A percentile compares a stretch with the other conserved stretches of the same genome.
Conservation (phyloP, 1,139 yeast genomes). For the Pichia sp. region DNA sequence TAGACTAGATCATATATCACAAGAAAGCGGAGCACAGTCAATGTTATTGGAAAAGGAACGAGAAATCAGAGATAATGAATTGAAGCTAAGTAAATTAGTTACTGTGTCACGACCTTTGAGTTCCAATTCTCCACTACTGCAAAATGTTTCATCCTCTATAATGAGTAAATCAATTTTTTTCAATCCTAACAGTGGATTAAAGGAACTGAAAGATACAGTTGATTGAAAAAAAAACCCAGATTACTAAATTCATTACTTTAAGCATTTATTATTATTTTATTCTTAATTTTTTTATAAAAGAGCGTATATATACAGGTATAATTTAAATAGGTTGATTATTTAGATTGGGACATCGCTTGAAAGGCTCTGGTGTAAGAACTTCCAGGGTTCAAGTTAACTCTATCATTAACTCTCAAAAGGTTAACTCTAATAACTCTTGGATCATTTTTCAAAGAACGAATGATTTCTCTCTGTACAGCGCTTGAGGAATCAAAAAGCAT, state of each 20-base stretch:
- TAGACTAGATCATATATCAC: conserved; percentile 15
- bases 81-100: neutral
- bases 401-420: conserved; percentile 61
- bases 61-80: conserved; percentile 2
- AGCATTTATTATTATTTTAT: too few species aligned
- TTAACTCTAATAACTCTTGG: conserved; percentile 84
- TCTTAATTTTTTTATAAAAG: neutral
- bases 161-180: neutral
- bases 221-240: neutral
- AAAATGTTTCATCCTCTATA: conserved; percentile 1
- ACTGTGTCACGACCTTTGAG: neutral
- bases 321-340: conserved; percentile 8
- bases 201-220: too few species aligned
- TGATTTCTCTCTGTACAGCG: conserved; percentile 77
- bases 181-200: neutral
- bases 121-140: conserved; percentile 1
- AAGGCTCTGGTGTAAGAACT: conserved; percentile 42
- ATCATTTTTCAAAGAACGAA: conserved; percentile 74
- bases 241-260: too few species aligned
- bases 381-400: conserved; percentile 45
- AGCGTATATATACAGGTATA: conserved; percentile 6
- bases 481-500: conserved; percentile 83
- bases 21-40: conserved; percentile 5
- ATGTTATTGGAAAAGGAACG: conserved; percentile 7
- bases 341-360: conserved; percentile 18